Evolutionary conservation across 1,284 basidiomycete species (phyloP), one percentile per base, ranked within the genome.

Genomic region (Ganoderma boninense): DNA sequence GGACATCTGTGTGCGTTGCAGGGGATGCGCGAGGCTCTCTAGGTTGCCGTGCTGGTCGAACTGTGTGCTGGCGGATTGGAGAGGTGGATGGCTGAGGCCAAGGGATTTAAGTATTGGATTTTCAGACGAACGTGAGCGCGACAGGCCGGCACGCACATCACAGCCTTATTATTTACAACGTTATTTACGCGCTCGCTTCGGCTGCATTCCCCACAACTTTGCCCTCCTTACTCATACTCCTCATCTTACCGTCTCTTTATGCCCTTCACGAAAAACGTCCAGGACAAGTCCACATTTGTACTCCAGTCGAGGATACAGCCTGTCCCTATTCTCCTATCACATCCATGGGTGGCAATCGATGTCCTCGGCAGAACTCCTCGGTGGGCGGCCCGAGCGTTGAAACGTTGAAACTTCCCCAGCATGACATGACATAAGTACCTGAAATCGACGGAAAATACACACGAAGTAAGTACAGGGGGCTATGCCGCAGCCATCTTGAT

Each of bases 1-100:
- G 60, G 75, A 72, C 74, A 78, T 77, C 70, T 70, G 70, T 29
- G 57, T 35, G 43, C 67, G 63, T 44, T 44, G 71, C 20, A 14
- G 59, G 23, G 49, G 62, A 43, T 32, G 65, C 44, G 64, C 23
- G 40, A 42, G 57, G 40, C 62, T 64, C 63, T 62, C 44, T 32
- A 40, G 52, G 64, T 54, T 60, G 65, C 61, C 62, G 69, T 49
- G 23, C 44, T 62, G 42, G 60, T 65, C 60, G 60, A 65, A 32
- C 60, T 62, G 59, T 52, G 70, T 59, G 57, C 44, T 61, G 32
- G 32, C 42, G 63, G 14, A 10, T 8, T 16, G n/a, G 52, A n/a
- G 49, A 49, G 49, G 46, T 54, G 63, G 42, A 54, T 35, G 63
- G 38, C 18, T n/a, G 63, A 26, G 49, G 23, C 49, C 46, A 49